Base-by-base conservation (phyloP, 768 basidiomycete genomes). In the Russula dissimulans region DNA sequence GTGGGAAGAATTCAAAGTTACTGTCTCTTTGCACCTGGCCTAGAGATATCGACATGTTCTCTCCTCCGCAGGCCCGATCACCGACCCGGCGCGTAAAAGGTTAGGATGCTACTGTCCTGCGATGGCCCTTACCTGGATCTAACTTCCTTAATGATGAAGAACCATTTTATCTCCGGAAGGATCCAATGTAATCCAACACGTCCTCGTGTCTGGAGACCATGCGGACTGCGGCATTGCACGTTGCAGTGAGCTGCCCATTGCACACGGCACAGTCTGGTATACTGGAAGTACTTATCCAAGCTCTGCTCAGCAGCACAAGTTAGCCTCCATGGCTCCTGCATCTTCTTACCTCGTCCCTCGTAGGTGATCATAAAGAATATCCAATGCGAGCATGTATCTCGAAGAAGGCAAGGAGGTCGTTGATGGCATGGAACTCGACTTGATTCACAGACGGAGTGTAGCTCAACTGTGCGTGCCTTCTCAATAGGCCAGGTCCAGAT, bases 141-240 rank as follows among this genome's bases (percentile, higher is more conserved):
- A 69, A 39, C 1, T 58, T 63, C 14, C 70, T 61, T 0, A 68
- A 38, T 39, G 17, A 32, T 42, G 22, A 29, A 22, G 48, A 58
- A 12, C 41, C 47, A 8, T 10, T 12, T 15, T 41, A 26, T n/a
- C 41, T 63, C 58, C 42, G 1, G 78, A n/a, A 4, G 75, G 29
- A n/a, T 67, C 48, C 69, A 68, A 10, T 72, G 63, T 77, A 78
- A 79, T 60, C 74, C 56, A 71, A 14, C 7, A 69, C 56, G 0
- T 76, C 77, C 63, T 82, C 82, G 10, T 68, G 46, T 58, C 66
- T 71, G 67, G 81, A 78, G 5, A 79, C 77, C 71, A 82, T 72
- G 45, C 74, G 67, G 38, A 46, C 39, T 32, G 29, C 31, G 32
- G 34, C 10, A 34, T 49, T 18, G 31, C n/a, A 34, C 5, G 10